phyloP scores from a whole-genome alignment of 2,329 filamentous ascomycete species.

The Calonectria pseudoreteaudii region DNA sequence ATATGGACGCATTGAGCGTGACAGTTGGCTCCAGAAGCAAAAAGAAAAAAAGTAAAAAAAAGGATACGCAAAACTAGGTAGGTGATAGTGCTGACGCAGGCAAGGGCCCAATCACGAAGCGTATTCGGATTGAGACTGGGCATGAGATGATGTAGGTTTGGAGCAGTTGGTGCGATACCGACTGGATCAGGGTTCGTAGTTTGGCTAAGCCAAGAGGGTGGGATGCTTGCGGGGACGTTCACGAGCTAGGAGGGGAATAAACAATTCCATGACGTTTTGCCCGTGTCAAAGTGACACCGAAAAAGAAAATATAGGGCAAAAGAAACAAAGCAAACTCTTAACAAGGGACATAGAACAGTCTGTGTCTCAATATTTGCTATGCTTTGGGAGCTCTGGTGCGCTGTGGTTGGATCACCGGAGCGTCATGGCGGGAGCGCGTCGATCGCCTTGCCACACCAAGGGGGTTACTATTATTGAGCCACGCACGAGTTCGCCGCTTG shows the following conservation, averaged over 20 bases:
- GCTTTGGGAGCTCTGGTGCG: background rate
- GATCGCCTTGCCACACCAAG: slow-evolving; percentile 9
- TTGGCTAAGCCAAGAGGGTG: background rate
- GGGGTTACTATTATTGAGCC: slow-evolving; percentile 3
- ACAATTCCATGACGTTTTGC: slow-evolving; percentile 6
- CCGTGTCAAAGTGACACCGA: slow-evolving; percentile 7
- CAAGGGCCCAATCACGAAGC: slow-evolving; percentile 11
- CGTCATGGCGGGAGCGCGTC: slow-evolving; percentile 13
- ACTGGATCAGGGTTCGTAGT: background rate
- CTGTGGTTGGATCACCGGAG: slow-evolving; percentile 13
- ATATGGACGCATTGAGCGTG: slow-evolving; percentile 22
- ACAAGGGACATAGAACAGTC: background rate
- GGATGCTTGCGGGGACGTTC: slow-evolving; percentile 3
- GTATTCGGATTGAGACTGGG: slow-evolving; percentile 9
- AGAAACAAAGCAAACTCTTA: background rate
- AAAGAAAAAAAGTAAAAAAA: background rate
- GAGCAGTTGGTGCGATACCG: background rate
- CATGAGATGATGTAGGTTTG: background rate
- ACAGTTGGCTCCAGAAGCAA: slow-evolving; percentile 15
- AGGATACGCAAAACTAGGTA: background rate
- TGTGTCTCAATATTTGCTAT: slow-evolving; percentile 4
- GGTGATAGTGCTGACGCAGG: slow-evolving; percentile 1
- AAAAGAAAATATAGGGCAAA: background rate
- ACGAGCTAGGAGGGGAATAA: background rate
- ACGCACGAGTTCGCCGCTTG: background rate